Conservation (phyloP, 2,329 filamentous ascomycete genomes). For the Curvularia verruculosa region DNA sequence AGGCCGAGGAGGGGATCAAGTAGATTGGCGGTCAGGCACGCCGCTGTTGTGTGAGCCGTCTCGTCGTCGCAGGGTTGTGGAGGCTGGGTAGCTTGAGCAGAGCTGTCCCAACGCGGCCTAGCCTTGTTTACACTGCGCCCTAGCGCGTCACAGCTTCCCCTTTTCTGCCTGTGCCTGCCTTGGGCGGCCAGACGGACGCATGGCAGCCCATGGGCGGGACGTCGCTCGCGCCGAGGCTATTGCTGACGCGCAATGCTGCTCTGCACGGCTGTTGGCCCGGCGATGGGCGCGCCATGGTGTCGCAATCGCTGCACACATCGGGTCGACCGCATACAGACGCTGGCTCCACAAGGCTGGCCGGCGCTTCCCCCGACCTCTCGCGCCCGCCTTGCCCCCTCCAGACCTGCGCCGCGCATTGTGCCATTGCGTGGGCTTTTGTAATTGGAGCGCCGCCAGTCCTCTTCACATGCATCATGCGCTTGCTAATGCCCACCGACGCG, state of each 20-base stretch:
- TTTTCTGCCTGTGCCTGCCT: slow-evolving; percentile 20
- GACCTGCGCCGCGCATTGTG: slow-evolving; percentile 20
- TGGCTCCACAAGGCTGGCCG: slow-evolving; percentile 22
- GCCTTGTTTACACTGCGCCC: slow-evolving; percentile 25
- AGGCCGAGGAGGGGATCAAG: slow-evolving; percentile 43
- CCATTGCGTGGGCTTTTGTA: slow-evolving; percentile 39
- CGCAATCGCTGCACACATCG: slow-evolving; percentile 13
- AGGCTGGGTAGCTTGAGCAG: slow-evolving; percentile 25
- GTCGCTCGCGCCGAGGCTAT: slow-evolving; percentile 33
- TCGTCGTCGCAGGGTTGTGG: slow-evolving; percentile 23
- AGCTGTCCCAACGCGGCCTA: slow-evolving; percentile 35
- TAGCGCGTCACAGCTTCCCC: slow-evolving; percentile 37
- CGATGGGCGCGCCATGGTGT: slow-evolving; percentile 23
- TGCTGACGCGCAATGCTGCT: slow-evolving; percentile 24
- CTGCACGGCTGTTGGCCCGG: slow-evolving; percentile 35
- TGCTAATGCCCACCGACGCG: slow-evolving; percentile 26
- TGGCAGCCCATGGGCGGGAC: slow-evolving; percentile 14
- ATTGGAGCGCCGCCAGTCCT: slow-evolving; percentile 35
- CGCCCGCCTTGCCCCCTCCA: background rate
- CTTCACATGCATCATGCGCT: slow-evolving; percentile 34
- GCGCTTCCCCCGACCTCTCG: slow-evolving; percentile 23
- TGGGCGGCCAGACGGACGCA: slow-evolving; percentile 9
- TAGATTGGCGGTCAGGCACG: slow-evolving; percentile 42
- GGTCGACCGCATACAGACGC: background rate
- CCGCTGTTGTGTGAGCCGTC: slow-evolving; percentile 37